Base-by-base conservation (phyloP, 164 flowering plant genomes). In the Annona cherimola region DNA sequence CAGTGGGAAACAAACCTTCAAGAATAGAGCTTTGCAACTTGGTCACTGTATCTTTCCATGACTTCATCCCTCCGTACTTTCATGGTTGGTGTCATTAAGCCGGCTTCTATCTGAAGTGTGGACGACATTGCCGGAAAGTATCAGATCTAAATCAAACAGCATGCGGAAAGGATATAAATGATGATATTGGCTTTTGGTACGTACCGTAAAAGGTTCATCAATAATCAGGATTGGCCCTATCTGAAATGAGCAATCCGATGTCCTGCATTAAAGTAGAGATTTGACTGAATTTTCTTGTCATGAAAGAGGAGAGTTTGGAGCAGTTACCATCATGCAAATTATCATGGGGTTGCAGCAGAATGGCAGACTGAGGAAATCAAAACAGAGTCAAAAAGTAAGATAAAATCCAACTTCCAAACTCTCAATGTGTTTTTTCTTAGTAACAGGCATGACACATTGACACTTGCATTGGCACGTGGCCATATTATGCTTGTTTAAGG, bases 51-150 rank as follows among this genome's bases (percentile, higher is more conserved):
- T 45, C 39, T 75, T 43, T 83, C 85, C 6, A 80, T 81, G 18
- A 94, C 97, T 75, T 67, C 76, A 69, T 90, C 97, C 78, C 97
- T 85, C 73, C 92, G 76, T 59, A 92, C 82, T 80, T 94, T 92
- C 93, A 94, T 83, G 35, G 99, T 92, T 63, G 97, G 93, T 35
- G 97, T 94, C 95, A 94, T 76, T 50, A 94, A 73, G n/a, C 97
- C 97, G 72, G 78, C 81, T n/a, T 94, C 99, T 63, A 94, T 86
- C 97, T 94, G 95, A 86, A 80, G 62, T 6, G 4, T 9, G 46
- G 76, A 26, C 67, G 3, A 61, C 42, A 67, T 16, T 1, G 11
- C 42, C 26, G 70, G 19, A 7, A 40, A 18, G 3, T 70, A 11
- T 61, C 61, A 71, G 3, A 44, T 74, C 69, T 54, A 67, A 40